phyloP scores from a whole-genome alignment of 2,329 filamentous ascomycete species.

The Phialophora tarda region DNA sequence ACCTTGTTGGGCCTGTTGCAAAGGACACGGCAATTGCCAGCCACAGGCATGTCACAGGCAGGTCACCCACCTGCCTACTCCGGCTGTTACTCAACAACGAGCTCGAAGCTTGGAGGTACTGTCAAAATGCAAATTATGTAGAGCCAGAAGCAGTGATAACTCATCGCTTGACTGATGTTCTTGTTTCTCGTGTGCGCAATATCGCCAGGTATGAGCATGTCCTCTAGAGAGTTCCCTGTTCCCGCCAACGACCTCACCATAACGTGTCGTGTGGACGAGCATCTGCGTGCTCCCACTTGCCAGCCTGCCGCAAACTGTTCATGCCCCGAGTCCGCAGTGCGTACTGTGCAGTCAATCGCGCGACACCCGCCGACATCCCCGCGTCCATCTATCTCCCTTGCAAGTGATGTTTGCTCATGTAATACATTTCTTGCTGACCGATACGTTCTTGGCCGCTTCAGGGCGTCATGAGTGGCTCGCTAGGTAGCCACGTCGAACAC shows the following conservation, averaged over 20 bases:
- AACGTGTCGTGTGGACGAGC: background rate
- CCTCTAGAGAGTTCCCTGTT: background rate
- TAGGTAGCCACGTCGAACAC: conserved; percentile 16
- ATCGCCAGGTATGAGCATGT: background rate
- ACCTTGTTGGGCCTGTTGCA: background rate
- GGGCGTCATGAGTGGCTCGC: conserved; percentile 7
- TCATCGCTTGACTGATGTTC: background rate
- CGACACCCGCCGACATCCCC: conserved; percentile 3
- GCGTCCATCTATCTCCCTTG: background rate
- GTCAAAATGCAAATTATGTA: background rate
- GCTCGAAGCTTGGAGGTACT: background rate
- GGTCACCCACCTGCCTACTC: too few species aligned
- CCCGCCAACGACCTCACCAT: too few species aligned
- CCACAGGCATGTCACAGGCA: background rate
- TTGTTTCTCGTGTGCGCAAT: background rate
- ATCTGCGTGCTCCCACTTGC: background rate
- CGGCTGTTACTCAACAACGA: background rate
- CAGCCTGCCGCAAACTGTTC: background rate
- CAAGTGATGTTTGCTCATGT: conserved; percentile 25
- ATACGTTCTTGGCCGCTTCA: conserved; percentile 19
- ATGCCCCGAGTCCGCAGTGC: background rate
- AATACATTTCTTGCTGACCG: conserved; percentile 35
- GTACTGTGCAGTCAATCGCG: background rate
- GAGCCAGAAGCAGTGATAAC: background rate
- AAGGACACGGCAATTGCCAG: background rate